Percentiles rank a stretch among this genome's conserved stretches.
phyloP scores from a whole-genome alignment of 2,329 filamentous ascomycete species.

The Sporothrix sp. region DNA sequence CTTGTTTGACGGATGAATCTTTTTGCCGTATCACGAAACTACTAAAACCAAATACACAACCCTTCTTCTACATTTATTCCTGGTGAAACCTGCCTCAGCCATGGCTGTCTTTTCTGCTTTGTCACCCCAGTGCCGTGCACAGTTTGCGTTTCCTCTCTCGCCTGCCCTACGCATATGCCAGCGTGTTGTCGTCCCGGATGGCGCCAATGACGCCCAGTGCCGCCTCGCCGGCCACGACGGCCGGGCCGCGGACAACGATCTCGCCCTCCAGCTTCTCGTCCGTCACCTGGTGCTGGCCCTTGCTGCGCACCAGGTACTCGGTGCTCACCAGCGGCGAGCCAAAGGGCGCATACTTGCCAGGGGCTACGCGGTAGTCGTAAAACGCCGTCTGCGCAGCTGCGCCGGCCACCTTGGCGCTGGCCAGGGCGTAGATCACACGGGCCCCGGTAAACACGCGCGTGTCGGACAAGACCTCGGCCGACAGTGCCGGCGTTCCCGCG shows the following conservation, averaged over 20 bases:
- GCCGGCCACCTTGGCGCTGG: slow-evolving; percentile 74
- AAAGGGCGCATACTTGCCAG: slow-evolving; percentile 53
- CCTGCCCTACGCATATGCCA: slow-evolving; percentile 42
- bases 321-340: slow-evolving; percentile 71
- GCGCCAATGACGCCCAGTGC: slow-evolving; percentile 53
- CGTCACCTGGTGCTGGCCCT: slow-evolving; percentile 48
- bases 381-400: slow-evolving; percentile 67
- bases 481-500: slow-evolving; percentile 52
- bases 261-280: slow-evolving; percentile 54
- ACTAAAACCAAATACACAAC: too few relatives aligned
- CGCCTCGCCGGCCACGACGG: slow-evolving; percentile 58
- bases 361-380: slow-evolving; percentile 35
- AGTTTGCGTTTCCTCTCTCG: too few relatives aligned
- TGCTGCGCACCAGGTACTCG: slow-evolving; percentile 66
- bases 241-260: slow-evolving; percentile 63
- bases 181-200: slow-evolving; percentile 63
- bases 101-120: too few relatives aligned
- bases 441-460: slow-evolving; percentile 72
- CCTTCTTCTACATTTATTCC: too few relatives aligned
- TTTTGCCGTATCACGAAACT: too few relatives aligned
- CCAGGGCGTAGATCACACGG: slow-evolving; percentile 75
- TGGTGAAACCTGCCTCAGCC: too few relatives aligned
- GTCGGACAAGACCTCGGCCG: slow-evolving; percentile 63
- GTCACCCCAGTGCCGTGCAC: too few relatives aligned
- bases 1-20: not conserved